Conservation (phyloP, 371 early-diverging fungal species). For the Enterocytospora artemiae region DNA sequence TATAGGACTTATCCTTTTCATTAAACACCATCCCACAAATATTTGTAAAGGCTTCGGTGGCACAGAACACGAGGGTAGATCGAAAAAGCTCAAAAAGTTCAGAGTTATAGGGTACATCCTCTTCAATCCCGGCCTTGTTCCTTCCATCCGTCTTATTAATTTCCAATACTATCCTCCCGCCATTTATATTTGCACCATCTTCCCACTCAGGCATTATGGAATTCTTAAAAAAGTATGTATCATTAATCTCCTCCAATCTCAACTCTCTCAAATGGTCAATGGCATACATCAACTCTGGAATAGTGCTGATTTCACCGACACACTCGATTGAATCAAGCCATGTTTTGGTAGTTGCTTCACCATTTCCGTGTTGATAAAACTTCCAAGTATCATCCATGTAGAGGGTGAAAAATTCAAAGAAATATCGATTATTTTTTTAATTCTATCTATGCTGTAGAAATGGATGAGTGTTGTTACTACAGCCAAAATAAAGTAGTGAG, state of each 20-base stretch:
- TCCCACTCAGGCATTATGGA: slow-evolving; percentile 98
- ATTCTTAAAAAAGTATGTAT: slow-evolving; percentile 86
- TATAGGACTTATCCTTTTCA: slow-evolving; percentile 25
- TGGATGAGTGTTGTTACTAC: too few species aligned
- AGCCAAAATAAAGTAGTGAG: too few species aligned
- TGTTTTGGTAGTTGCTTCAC: slow-evolving; percentile 62
- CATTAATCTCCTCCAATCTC: slow-evolving; percentile 69
- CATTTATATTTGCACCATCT: slow-evolving; percentile 79
- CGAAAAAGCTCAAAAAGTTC: slow-evolving; percentile 26
- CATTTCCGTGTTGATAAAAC: not conserved
- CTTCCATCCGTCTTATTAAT: slow-evolving; percentile 51
- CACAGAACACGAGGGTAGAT: slow-evolving; percentile 72
- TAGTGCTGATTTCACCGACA: slow-evolving; percentile 70
- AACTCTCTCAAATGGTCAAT: slow-evolving; percentile 75
- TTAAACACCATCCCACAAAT: slow-evolving; percentile 74
- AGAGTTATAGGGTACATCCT: too few species aligned
- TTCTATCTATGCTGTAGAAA: too few species aligned
- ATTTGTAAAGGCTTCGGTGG: slow-evolving; percentile 72
- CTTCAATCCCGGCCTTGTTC: not conserved
- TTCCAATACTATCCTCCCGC: slow-evolving; percentile 83
- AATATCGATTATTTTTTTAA: not conserved
- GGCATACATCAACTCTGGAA: slow-evolving; percentile 76
- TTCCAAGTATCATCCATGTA: not conserved
- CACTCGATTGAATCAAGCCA: slow-evolving; percentile 78
- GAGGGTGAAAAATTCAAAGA: not conserved